Evolutionary conservation across 2,329 filamentous ascomycete genomes (phyloP).

Genomic region (Zymoseptoria tritici): DNA sequence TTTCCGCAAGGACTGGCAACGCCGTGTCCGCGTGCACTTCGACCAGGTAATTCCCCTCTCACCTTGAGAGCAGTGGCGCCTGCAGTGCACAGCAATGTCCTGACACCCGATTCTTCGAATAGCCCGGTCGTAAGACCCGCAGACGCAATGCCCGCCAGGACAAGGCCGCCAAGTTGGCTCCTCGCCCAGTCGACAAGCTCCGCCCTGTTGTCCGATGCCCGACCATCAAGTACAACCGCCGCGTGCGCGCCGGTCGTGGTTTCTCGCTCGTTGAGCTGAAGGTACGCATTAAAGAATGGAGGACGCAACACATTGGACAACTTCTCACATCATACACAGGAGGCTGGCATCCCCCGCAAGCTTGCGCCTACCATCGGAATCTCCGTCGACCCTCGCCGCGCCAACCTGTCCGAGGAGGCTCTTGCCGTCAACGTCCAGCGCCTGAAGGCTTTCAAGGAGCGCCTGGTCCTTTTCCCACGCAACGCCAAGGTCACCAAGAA

Average conservation of each 20-base stretch:
- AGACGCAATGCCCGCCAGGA: slow-evolving; percentile 84
- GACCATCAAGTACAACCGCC: slow-evolving; percentile 96
- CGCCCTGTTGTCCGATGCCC: slow-evolving; percentile 96
- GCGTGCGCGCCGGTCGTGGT: slow-evolving; percentile 89
- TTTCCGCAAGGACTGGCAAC: slow-evolving; percentile 99
- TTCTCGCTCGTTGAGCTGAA: slow-evolving; percentile 98
- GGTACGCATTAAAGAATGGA: slow-evolving; percentile 48
- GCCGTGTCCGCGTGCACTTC: slow-evolving; percentile 98
- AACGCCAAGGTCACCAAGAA: slow-evolving; percentile 90
- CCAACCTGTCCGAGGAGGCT: slow-evolving; percentile 94
- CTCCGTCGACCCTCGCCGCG: slow-evolving; percentile 88
- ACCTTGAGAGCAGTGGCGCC: slow-evolving; percentile 47
- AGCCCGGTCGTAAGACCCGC: slow-evolving; percentile 95
- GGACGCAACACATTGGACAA: slow-evolving; percentile 1
- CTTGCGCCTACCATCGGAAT: slow-evolving; percentile 95
- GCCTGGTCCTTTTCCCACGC: slow-evolving; percentile 96
- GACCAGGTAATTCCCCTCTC: slow-evolving; percentile 79
- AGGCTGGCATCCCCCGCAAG: slow-evolving; percentile 90
- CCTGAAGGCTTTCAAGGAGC: slow-evolving; percentile 94
- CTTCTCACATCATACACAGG: slow-evolving; percentile 46
- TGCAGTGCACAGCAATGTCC: slow-evolving; percentile 33
- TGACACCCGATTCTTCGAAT: slow-evolving; percentile 29
- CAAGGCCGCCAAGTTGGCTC: slow-evolving; percentile 92
- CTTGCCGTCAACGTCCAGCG: slow-evolving; percentile 92
- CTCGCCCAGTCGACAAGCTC: slow-evolving; percentile 94